A percentile compares a stretch with the other conserved stretches of the same genome.
Conservation (phyloP, 2,329 filamentous ascomycete species). For the Grosmannia huntii region DNA sequence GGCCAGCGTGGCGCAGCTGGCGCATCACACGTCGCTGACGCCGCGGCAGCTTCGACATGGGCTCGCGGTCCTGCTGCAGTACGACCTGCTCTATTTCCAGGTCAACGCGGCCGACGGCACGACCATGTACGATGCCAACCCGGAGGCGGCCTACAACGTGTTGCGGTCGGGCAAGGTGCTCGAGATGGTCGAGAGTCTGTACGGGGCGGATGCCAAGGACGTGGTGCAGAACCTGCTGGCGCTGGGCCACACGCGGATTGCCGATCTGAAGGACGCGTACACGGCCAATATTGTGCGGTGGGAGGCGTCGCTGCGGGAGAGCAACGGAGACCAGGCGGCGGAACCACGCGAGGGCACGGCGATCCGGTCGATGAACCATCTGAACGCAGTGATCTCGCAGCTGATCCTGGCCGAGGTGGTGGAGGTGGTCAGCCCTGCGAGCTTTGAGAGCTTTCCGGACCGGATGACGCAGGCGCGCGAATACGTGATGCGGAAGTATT, state of each 20-base stretch:
- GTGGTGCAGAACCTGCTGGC: conserved; percentile 64
- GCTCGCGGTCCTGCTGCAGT: conserved; percentile 73
- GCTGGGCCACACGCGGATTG: conserved; percentile 63
- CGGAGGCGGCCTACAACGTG: conserved; percentile 67
- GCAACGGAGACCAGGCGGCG: neutral
- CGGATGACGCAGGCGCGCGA: conserved; percentile 48
- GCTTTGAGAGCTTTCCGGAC: conserved; percentile 50
- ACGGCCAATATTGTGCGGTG: conserved; percentile 19
- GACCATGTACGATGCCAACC: conserved; percentile 69
- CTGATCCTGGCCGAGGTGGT: conserved; percentile 55
- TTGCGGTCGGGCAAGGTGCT: conserved; percentile 72
- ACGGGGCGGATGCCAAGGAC: conserved; percentile 61
- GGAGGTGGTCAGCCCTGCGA: conserved; percentile 45
- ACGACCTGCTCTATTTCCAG: conserved; percentile 70
- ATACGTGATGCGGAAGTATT: conserved; percentile 42
- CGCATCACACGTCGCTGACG: conserved; percentile 58
- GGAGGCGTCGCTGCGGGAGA: conserved; percentile 4
- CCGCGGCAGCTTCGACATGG: conserved; percentile 69
- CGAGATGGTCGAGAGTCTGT: conserved; percentile 58
- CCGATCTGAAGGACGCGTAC: conserved; percentile 56
- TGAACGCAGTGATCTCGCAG: conserved; percentile 37
- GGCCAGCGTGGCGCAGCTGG: conserved; percentile 56
- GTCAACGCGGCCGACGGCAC: conserved; percentile 43
- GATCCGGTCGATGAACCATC: conserved; percentile 32
- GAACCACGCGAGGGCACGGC: conserved; percentile 13